Conservation (phyloP, 192 early-diverging fungal species). For the Backusella tuberculispora region DNA sequence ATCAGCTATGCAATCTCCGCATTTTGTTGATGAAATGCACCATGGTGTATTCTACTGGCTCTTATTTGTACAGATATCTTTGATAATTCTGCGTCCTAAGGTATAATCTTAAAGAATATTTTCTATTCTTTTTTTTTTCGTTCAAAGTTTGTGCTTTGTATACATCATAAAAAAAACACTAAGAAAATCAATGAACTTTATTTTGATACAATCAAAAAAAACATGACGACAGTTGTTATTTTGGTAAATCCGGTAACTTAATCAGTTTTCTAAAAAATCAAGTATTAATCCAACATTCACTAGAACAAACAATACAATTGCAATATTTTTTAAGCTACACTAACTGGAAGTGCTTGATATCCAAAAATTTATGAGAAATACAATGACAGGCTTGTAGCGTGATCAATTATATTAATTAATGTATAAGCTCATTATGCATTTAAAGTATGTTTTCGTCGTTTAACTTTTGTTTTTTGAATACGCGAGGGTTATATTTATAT, state of each 20-base stretch:
- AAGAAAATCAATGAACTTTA: slow-evolving; percentile 9
- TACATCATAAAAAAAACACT: neutral
- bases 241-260: neutral
- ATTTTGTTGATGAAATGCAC: neutral
- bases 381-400: no score
- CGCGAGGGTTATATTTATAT: neutral
- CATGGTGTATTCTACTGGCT: neutral
- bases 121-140: neutral
- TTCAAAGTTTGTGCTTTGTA: neutral
- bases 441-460: no score
- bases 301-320: neutral
- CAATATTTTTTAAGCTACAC: neutral
- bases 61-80: neutral
- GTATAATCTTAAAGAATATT: neutral
- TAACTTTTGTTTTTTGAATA: neutral
- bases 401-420: no score
- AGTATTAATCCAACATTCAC: neutral
- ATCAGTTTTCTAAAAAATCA: neutral
- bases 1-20: slow-evolving; percentile 9
- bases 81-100: neutral
- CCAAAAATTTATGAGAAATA: no score
- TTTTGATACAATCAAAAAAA: neutral
- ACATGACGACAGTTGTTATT: neutral
- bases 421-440: no score
- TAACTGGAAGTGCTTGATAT: no score